Conservation (phyloP, 306 rosid genomes). For the Sicyos edulis region DNA sequence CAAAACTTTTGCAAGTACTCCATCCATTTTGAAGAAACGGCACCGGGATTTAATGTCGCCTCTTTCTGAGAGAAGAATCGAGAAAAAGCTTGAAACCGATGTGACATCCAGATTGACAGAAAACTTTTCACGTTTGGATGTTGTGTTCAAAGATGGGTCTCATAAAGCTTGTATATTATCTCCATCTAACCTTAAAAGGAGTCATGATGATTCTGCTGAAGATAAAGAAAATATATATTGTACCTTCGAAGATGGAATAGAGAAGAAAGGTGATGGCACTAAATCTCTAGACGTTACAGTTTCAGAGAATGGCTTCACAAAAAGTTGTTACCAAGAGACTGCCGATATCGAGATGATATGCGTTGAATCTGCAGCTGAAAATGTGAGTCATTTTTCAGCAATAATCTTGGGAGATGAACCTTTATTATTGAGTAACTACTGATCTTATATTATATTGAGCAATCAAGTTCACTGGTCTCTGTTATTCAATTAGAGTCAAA, state of each 20-base stretch:
- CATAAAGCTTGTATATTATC: slow-evolving; percentile 31
- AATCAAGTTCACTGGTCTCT: neutral
- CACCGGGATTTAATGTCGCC: slow-evolving; percentile 77
- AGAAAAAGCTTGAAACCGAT: slow-evolving; percentile 61
- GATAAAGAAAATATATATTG: slow-evolving; percentile 51
- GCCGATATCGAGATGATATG: slow-evolving; percentile 29
- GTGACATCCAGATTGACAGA: slow-evolving; percentile 53
- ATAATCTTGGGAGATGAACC: slow-evolving; percentile 22
- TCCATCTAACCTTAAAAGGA: slow-evolving; percentile 33
- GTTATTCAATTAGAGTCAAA: too few species aligned
- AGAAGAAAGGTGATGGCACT: slow-evolving; percentile 26
- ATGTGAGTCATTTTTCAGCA: slow-evolving; percentile 35
- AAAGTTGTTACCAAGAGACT: slow-evolving; percentile 22
- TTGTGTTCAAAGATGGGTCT: slow-evolving; percentile 53
- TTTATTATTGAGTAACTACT: neutral
- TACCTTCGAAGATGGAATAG: slow-evolving; percentile 23
- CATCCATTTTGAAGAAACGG: slow-evolving; percentile 91
- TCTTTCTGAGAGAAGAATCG: slow-evolving; percentile 69
- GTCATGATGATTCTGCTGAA: slow-evolving; percentile 31
- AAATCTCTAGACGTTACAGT: slow-evolving; percentile 27
- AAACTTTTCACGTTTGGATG: slow-evolving; percentile 77
- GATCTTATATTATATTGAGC: neutral
- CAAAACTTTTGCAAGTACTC: slow-evolving; percentile 74
- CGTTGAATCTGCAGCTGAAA: slow-evolving; percentile 29
- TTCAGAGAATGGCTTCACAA: too few species aligned